phyloP scores from a whole-genome alignment of 371 early-diverging fungal species.

The Lichtheimia corymbifera region DNA sequence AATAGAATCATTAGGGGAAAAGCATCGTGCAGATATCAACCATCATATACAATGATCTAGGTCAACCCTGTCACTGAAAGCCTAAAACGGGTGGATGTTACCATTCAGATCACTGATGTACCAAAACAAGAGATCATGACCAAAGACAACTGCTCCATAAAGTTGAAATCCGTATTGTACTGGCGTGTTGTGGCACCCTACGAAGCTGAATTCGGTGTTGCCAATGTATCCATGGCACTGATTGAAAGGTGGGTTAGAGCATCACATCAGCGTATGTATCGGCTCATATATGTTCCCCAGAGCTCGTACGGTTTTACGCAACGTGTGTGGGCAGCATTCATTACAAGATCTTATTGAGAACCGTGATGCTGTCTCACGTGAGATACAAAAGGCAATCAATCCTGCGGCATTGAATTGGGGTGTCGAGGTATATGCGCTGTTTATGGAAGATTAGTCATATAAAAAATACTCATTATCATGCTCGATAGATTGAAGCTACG shows the following conservation, averaged over 20 bases:
- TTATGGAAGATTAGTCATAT: too few species aligned
- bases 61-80: slow-evolving; percentile 79
- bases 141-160: slow-evolving; percentile 46
- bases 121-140: slow-evolving; percentile 81
- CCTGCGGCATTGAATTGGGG: slow-evolving; percentile 66
- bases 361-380: slow-evolving; percentile 79
- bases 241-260: slow-evolving; percentile 48
- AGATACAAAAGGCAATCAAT: slow-evolving; percentile 75
- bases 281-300: slow-evolving; percentile 3
- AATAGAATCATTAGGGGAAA: too few species aligned
- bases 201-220: slow-evolving; percentile 75
- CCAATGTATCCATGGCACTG: slow-evolving; percentile 74
- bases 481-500: slow-evolving; percentile 65
- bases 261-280: too few species aligned
- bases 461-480: slow-evolving; percentile 2
- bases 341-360: slow-evolving; percentile 84
- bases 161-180: slow-evolving; percentile 84
- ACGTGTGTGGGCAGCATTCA: slow-evolving; percentile 60
- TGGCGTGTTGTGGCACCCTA: slow-evolving; percentile 85
- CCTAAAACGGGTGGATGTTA: slow-evolving; percentile 66
- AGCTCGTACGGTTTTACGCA: slow-evolving; percentile 70
- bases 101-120: slow-evolving; percentile 76
- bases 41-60: slow-evolving; percentile 15
- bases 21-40: too few species aligned
- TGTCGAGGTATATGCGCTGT: slow-evolving; percentile 46